A percentile compares a stretch with the other conserved stretches of the same genome.
These are phyloP conservation scores for Penicillium polonicum DNA, from an alignment of 2,329 filamentous ascomycete genomes.

Conservation along the genomic window DNA sequence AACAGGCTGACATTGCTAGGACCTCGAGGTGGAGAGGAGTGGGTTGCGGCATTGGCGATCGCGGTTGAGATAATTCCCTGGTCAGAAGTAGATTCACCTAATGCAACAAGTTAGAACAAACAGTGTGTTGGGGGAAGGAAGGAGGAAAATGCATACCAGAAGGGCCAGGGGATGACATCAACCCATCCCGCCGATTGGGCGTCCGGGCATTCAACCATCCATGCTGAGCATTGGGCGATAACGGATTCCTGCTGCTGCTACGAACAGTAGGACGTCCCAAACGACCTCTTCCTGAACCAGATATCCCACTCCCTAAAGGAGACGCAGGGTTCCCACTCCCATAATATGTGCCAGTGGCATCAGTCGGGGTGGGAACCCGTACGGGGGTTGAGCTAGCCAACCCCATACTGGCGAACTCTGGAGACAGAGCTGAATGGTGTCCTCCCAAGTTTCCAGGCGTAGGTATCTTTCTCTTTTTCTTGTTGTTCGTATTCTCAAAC, in stretches of 20 bases:
- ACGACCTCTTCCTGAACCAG: slow-evolving; percentile 79
- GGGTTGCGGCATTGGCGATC: slow-evolving; percentile 81
- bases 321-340: slow-evolving; percentile 56
- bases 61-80: slow-evolving; percentile 89
- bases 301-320: slow-evolving; percentile 66
- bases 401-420: slow-evolving; percentile 65
- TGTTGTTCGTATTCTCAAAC: slow-evolving; percentile 98
- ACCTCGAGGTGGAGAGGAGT: slow-evolving; percentile 59
- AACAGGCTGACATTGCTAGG: slow-evolving; percentile 78
- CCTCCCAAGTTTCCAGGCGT: slow-evolving; percentile 71
- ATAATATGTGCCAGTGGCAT: slow-evolving; percentile 55
- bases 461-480: slow-evolving; percentile 98
- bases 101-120: slow-evolving; percentile 13
- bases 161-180: slow-evolving; percentile 45
- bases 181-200: slow-evolving; percentile 49
- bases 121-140: neutral
- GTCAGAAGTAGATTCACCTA: slow-evolving; percentile 45
- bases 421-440: slow-evolving; percentile 59
- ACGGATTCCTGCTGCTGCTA: slow-evolving; percentile 60
- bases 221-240: slow-evolving; percentile 60
- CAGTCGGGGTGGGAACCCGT: slow-evolving; percentile 46
- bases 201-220: slow-evolving; percentile 54
- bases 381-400: slow-evolving; percentile 49
- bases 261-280: slow-evolving; percentile 61
- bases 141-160: slow-evolving; percentile 28